phyloP scores from a whole-genome alignment of 352 stramenopile species.

The Phytophthora fragariae region DNA sequence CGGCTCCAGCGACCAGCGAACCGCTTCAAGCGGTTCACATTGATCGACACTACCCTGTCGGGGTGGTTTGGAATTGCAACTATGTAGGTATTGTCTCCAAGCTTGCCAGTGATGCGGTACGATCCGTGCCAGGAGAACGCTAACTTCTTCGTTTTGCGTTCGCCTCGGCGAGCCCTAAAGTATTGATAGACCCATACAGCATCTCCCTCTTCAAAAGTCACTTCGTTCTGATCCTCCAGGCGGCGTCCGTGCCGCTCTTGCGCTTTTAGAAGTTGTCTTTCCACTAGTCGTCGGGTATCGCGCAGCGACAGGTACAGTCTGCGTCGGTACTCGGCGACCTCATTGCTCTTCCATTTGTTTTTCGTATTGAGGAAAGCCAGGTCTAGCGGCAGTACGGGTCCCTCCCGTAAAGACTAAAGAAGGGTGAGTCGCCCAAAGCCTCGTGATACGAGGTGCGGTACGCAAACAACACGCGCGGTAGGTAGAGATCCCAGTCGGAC shows the following conservation, averaged over 20 bases:
- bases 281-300: constrained; percentile 1
- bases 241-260: not conserved
- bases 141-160: constrained; percentile 7
- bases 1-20: no score
- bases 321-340: not conserved
- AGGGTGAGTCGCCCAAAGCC: constrained; percentile 7
- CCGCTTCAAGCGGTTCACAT: no score
- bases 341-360: constrained; percentile 15
- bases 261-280: constrained; percentile 7
- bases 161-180: not conserved
- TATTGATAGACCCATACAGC: constrained; percentile 15
- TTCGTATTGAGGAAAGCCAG: constrained; percentile 16
- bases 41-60: no score
- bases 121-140: constrained; percentile 20
- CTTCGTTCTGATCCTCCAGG: not conserved
- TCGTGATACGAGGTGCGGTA: constrained; percentile 20
- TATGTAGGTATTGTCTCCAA: no score
- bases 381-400: constrained; percentile 10
- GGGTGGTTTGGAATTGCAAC: no score
- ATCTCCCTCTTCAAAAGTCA: not conserved
- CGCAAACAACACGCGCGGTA: constrained; percentile 2
- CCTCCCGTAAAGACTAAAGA: constrained; percentile 13
- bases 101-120: not conserved
- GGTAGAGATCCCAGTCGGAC: constrained; percentile 1
- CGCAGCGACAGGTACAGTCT: not conserved